These are phyloP conservation scores for Neofusicoccum cordaticola DNA, from an alignment of 2,329 filamentous ascomycete genomes.

Conservation along the genomic window DNA sequence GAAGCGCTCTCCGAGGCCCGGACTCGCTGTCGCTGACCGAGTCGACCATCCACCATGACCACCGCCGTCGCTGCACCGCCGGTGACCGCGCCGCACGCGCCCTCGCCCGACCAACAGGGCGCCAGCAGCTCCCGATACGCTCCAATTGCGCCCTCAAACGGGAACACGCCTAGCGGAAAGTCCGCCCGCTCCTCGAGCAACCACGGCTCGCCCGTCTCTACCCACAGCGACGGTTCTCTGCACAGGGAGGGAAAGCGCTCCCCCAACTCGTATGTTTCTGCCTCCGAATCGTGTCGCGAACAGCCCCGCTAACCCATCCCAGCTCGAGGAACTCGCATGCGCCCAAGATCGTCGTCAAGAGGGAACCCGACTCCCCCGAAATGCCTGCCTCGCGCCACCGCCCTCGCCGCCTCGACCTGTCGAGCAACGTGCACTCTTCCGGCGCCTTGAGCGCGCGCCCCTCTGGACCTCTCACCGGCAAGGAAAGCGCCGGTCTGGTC, in stretches of 20 bases:
- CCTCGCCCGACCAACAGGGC: slow-evolving; percentile 33
- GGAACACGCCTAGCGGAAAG: slow-evolving; percentile 34
- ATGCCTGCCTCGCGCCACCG: slow-evolving; percentile 71
- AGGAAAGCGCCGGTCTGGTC: slow-evolving; percentile 67
- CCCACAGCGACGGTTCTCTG: slow-evolving; percentile 33
- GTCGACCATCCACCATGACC: slow-evolving; percentile 39
- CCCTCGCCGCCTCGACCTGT: slow-evolving; percentile 74
- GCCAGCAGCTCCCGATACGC: slow-evolving; percentile 30
- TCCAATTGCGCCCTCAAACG: slow-evolving; percentile 43
- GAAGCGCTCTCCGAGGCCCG: background rate
- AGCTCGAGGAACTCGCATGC: slow-evolving; percentile 54
- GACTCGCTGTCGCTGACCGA: background rate
- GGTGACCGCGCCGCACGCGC: slow-evolving; percentile 38
- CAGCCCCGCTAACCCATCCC: slow-evolving; percentile 25
- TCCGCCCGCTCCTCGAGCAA: slow-evolving; percentile 39
- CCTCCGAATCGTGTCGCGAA: background rate
- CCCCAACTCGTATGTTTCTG: slow-evolving; percentile 48
- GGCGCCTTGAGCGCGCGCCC: slow-evolving; percentile 62
- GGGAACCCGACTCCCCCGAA: slow-evolving; percentile 85
- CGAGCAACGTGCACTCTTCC: slow-evolving; percentile 48
- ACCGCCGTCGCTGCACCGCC: slow-evolving; percentile 46
- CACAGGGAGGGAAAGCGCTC: slow-evolving; percentile 52
- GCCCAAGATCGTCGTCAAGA: slow-evolving; percentile 91
- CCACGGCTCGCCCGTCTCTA: slow-evolving; percentile 28
- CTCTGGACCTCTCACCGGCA: slow-evolving; percentile 68